Evolutionary conservation across 2,329 filamentous ascomycete genomes (phyloP), one percentile per base, ranked within the genome.

Genomic region (Exophiala spinifera): DNA sequence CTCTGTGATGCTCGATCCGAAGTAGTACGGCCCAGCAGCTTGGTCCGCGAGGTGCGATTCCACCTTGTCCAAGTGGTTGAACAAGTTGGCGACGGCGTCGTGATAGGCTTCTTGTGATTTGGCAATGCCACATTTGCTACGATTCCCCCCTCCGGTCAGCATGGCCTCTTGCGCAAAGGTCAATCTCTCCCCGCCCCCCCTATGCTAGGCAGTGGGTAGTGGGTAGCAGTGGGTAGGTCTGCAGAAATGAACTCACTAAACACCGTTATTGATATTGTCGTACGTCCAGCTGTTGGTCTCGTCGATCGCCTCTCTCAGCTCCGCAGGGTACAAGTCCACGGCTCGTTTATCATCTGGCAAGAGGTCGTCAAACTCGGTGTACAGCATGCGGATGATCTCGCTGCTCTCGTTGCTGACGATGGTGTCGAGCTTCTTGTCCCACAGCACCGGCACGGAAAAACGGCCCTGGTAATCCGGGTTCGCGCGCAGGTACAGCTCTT

Each of bases 361-460:
- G 20, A 87, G 66, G 47, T 79, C 76, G 66, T 96, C 83, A 66
- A 96, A 96, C 68, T 81, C 87, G 13, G 76, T 77, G 64, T 86
- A 86, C 48, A 95, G 74, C 86, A 95, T 92, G 61, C 89, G 82
- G 64, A 94, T 82, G 67, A 95, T 92, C 74, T 95, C 89, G 63
- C 84, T 86, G 69, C 86, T 89, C 77, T 95, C 89, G 63, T 95
- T 95, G 78, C 80, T 92, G 59, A 94, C 89, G 64, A 95, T 91
- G 10, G 77, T 81, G 65, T 83, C 80, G 49, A 76, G 73, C 74
- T 87, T 84, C 74, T 83, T 89, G 72, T 95, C 89, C 73, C 87
- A 95, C 49, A 95, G 76, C 20, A 88, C 84, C 0, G 90, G 89
- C 4, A 95, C 89, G 0, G 89, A 95, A 69, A 88, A 92, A 14